Percentiles rank a stretch among this genome's conserved stretches.
Conservation (phyloP, 108 stramenopile genomes). For the Nitzschia sp. region DNA sequence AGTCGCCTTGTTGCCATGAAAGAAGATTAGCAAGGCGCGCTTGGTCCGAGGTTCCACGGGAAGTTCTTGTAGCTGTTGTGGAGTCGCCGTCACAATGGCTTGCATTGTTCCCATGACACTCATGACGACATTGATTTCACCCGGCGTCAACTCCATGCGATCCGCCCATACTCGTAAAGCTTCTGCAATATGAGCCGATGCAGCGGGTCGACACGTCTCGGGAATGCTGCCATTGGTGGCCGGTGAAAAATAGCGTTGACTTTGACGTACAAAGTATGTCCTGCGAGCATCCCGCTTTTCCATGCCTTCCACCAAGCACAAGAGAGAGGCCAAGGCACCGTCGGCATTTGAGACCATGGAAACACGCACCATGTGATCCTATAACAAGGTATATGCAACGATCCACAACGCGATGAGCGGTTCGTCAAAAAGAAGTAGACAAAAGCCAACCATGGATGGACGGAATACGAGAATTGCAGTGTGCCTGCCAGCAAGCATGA, state of each 20-base stretch:
- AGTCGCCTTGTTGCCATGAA: conserved; percentile 7
- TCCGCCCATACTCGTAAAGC: conserved; percentile 43
- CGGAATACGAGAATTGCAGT: too few relatives aligned
- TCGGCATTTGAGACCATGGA: not conserved
- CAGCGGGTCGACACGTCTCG: conserved; percentile 1
- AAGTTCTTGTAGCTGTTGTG: conserved; percentile 34
- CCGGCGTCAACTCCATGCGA: conserved; percentile 46
- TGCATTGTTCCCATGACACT: conserved; percentile 42
- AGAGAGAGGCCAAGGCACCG: not conserved
- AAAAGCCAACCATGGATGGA: too few relatives aligned
- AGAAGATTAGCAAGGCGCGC: conserved; percentile 28
- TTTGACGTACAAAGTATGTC: not conserved
- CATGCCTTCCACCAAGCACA: not conserved
- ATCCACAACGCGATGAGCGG: not conserved
- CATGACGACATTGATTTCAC: conserved; percentile 54
- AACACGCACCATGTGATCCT: not conserved
- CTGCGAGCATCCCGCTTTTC: not conserved
- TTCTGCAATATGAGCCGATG: conserved; percentile 42
- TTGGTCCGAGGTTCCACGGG: conserved; percentile 53
- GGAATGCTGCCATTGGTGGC: not conserved
- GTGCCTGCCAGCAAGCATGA: too few relatives aligned
- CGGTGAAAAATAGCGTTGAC: not conserved
- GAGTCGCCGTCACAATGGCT: conserved; percentile 40
- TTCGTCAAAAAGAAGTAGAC: too few relatives aligned
- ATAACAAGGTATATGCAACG: not conserved